Evolutionary conservation across 257 asterid genomes (phyloP).

Genomic region (Echites panduratus): DNA sequence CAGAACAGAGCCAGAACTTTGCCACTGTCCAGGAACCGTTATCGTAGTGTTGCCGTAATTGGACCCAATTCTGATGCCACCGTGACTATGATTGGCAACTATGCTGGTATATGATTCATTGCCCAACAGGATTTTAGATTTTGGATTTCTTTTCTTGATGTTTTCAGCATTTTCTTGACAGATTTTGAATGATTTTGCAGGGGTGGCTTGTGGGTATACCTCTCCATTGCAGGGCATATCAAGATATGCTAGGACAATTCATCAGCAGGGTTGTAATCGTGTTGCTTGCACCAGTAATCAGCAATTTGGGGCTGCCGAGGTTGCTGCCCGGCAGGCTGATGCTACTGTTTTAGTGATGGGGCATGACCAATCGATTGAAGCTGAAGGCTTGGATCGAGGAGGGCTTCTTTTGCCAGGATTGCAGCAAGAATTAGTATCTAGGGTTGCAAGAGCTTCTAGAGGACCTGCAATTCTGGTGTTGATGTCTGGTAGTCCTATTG

Average conservation of each 20-base stretch:
- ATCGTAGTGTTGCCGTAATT: constrained; percentile 57
- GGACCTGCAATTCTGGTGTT: constrained; percentile 68
- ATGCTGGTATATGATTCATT: constrained; percentile 51
- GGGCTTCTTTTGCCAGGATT: constrained; percentile 74
- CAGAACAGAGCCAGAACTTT: constrained; percentile 56
- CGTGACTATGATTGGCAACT: constrained; percentile 79
- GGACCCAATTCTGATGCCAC: constrained; percentile 92
- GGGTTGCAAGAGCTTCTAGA: constrained; percentile 73
- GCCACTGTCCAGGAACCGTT: constrained; percentile 49
- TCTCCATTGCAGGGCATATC: constrained; percentile 74
- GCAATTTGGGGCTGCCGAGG: constrained; percentile 60
- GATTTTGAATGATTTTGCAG: constrained; percentile 22
- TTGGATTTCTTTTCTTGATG: background rate
- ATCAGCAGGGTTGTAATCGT: constrained; percentile 45
- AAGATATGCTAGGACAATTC: constrained; percentile 54
- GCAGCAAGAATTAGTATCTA: constrained; percentile 75
- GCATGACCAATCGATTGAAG: constrained; percentile 61
- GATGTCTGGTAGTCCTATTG: constrained; percentile 86
- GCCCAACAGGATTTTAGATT: background rate
- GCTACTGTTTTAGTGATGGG: constrained; percentile 80
- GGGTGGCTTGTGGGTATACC: constrained; percentile 62
- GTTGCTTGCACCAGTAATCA: constrained; percentile 42
- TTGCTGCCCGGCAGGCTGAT: constrained; percentile 58
- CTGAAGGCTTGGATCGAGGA: constrained; percentile 54
- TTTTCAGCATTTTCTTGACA: too few species aligned